phyloP scores from a whole-genome alignment of 129 eudicot species.

The Saposhnikovia divaricata region DNA sequence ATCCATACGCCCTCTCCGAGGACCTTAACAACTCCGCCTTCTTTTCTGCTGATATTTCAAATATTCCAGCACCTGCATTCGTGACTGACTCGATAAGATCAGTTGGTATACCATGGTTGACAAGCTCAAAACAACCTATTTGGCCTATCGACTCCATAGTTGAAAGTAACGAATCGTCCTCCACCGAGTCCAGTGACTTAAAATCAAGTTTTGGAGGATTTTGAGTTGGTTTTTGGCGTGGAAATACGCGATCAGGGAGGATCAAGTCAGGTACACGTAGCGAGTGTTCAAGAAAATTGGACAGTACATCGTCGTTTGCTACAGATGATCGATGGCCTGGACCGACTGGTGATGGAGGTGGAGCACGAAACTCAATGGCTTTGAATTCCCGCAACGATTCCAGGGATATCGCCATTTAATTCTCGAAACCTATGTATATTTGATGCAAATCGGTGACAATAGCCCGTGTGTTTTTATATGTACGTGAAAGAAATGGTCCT shows the following conservation, averaged over 20 bases:
- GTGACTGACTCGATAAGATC: constrained; percentile 28
- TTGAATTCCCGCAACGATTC: constrained; percentile 28
- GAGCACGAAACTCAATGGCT: constrained; percentile 55
- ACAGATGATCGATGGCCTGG: constrained; percentile 48
- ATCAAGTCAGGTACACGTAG: constrained; percentile 63
- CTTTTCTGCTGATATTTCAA: constrained; percentile 40
- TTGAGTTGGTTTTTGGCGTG: constrained; percentile 41
- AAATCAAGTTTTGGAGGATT: constrained; percentile 46
- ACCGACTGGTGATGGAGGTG: constrained; percentile 79
- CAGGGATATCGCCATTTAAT: constrained; percentile 29
- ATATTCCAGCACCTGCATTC: constrained; percentile 30
- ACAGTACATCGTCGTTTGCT: constrained; percentile 49
- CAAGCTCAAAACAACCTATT: constrained; percentile 56
- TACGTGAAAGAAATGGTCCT: not conserved
- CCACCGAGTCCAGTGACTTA: constrained; percentile 1
- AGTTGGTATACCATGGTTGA: constrained; percentile 50
- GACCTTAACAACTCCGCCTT: constrained; percentile 37
- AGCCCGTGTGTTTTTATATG: not conserved
- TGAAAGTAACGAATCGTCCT: not conserved
- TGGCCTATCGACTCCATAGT: constrained; percentile 23
- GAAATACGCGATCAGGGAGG: constrained; percentile 59
- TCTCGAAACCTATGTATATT: not conserved
- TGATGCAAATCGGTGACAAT: not conserved
- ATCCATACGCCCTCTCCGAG: constrained; percentile 39
- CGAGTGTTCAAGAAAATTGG: constrained; percentile 51